Conservation (phyloP, 495 filamentous ascomycete species). For the Neurospora cerealis region DNA sequence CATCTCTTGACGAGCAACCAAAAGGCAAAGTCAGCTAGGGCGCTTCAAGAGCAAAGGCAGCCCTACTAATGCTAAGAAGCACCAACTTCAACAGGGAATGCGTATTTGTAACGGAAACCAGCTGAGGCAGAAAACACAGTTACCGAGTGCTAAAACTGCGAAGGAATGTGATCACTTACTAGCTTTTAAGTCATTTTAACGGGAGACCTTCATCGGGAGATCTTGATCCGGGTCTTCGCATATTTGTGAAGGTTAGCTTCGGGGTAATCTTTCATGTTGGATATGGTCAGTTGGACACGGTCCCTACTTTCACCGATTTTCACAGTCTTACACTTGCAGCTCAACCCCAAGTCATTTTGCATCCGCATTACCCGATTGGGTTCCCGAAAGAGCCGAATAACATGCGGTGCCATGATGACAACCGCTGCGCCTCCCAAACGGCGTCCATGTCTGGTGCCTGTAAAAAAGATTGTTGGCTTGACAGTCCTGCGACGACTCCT, state of each 20-base stretch:
- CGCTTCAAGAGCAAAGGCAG: not conserved
- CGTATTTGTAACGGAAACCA: not conserved
- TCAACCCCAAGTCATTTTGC: not conserved
- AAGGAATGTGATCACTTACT: not conserved
- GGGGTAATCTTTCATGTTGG: not conserved
- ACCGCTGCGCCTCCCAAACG: not conserved
- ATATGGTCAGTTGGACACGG: not conserved
- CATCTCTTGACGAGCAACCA: not conserved
- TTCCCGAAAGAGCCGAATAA: not conserved
- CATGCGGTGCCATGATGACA: not conserved
- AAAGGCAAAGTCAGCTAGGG: too few species aligned
- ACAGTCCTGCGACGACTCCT: not conserved
- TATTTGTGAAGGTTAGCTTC: not conserved
- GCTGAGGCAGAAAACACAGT: not conserved
- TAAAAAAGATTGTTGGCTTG: not conserved
- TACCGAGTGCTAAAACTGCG: not conserved
- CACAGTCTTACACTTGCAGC: not conserved
- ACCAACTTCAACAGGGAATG: not conserved
- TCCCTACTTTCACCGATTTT: not conserved
- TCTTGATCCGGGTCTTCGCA: not conserved
- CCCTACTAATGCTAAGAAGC: not conserved
- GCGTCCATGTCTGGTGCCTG: not conserved
- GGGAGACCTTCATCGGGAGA: not conserved
- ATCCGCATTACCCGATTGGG: not conserved
- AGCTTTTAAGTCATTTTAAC: not conserved